Evolutionary conservation across 1,284 basidiomycete genomes (phyloP).

Genomic region (Trichosporon sp.): DNA sequence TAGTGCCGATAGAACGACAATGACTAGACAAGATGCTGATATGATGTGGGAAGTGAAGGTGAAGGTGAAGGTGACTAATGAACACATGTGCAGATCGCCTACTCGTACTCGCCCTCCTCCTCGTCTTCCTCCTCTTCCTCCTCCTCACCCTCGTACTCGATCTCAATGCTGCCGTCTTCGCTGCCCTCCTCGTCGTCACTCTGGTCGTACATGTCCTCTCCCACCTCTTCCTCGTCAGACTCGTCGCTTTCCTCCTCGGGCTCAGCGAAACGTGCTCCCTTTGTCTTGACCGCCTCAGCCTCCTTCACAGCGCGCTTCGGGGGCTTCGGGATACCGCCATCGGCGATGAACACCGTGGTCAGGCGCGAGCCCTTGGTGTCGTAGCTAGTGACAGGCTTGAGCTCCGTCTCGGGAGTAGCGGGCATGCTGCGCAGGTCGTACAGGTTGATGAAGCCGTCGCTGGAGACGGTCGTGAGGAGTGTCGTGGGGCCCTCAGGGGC

Average conservation of each 20-base stretch:
- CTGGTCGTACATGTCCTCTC: slow-evolving; percentile 23
- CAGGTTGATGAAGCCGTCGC: slow-evolving; percentile 73
- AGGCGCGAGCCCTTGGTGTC: slow-evolving; percentile 78
- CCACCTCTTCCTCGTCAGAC: slow-evolving; percentile 23
- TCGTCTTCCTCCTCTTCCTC: slow-evolving; percentile 48
- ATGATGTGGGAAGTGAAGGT: not conserved
- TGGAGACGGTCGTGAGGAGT: slow-evolving; percentile 67
- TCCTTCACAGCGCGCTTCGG: slow-evolving; percentile 16
- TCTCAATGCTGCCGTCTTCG: slow-evolving; percentile 19
- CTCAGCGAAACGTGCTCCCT: slow-evolving; percentile 21
- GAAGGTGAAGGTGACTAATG: not conserved
- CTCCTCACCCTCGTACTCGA: slow-evolving; percentile 20
- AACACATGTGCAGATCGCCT: not conserved
- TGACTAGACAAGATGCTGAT: not conserved
- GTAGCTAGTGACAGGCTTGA: slow-evolving; percentile 59
- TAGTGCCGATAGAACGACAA: slow-evolving; percentile 1
- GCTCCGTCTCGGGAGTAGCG: slow-evolving; percentile 14
- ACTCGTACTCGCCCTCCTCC: slow-evolving; percentile 6
- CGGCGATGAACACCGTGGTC: slow-evolving; percentile 68
- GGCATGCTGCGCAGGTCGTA: slow-evolving; percentile 61
- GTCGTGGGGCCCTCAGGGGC: slow-evolving; percentile 50
- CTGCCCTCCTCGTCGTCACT: slow-evolving; percentile 20
- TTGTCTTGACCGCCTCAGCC: slow-evolving; percentile 46
- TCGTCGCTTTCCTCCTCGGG: slow-evolving; percentile 29
- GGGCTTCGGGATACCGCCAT: slow-evolving; percentile 49